phyloP scores from a whole-genome alignment of 1,284 basidiomycete species.

The Melanopsichium pennsylvanicum region DNA sequence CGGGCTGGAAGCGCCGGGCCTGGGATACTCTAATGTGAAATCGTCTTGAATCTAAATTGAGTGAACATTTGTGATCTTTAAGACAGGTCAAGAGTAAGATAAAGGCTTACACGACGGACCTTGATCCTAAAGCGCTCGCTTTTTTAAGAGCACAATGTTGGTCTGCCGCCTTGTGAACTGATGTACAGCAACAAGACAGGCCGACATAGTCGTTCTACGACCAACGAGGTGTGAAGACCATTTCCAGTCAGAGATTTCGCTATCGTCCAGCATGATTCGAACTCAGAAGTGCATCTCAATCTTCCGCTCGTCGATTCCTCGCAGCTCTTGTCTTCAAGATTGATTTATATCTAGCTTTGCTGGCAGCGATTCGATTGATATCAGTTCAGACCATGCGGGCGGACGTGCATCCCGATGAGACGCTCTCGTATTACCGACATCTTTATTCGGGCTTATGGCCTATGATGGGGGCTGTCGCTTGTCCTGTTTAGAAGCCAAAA shows the following conservation, averaged over 20 bases:
- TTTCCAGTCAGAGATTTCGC: background rate
- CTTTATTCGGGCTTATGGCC: too few species aligned
- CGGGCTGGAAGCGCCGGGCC: too few species aligned
- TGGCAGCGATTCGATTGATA: background rate
- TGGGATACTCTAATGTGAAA: too few species aligned
- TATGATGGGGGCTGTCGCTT: too few species aligned
- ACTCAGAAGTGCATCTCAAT: slow-evolving; percentile 4
- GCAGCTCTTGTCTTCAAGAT: background rate
- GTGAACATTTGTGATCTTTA: too few species aligned
- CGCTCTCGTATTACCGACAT: background rate
- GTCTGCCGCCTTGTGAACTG: background rate
- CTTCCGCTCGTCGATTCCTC: slow-evolving; percentile 3
- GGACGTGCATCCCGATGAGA: background rate
- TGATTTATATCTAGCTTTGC: background rate
- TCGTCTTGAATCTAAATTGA: too few species aligned
- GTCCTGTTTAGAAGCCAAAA: too few species aligned
- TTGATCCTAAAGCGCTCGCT: background rate
- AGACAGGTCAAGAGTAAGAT: too few species aligned
- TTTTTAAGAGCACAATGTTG: too few species aligned
- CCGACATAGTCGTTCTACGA: slow-evolving; percentile 2
- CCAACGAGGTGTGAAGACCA: background rate
- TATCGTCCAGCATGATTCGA: background rate
- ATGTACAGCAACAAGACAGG: background rate
- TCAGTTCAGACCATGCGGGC: background rate
- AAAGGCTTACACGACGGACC: slow-evolving; percentile 6